phyloP scores from a whole-genome alignment of 2,329 filamentous ascomycete species.

The Fusarium tjaetaba region DNA sequence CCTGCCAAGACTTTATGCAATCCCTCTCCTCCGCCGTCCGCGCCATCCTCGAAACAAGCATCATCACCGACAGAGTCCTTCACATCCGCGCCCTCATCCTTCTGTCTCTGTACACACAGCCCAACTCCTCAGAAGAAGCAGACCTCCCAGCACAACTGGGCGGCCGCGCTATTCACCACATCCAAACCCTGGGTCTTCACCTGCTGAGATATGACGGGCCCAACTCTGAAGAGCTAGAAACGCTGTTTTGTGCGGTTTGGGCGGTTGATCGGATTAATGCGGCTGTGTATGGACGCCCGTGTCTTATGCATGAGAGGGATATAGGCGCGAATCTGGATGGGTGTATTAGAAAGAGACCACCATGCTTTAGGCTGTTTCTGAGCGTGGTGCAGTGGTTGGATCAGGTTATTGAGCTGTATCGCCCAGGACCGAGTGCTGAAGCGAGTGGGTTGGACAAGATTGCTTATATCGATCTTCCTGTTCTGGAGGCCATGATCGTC shows the following conservation, averaged over 20 bases:
- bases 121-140: conserved; percentile 61
- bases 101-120: conserved; percentile 69
- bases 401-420: conserved; percentile 68
- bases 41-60: conserved; percentile 61
- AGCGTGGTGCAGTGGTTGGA: conserved; percentile 65
- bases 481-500: conserved; percentile 67
- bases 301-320: conserved; percentile 69
- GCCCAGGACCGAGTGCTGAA: conserved; percentile 59
- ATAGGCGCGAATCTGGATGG: conserved; percentile 63
- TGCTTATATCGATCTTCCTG: conserved; percentile 62
- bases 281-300: conserved; percentile 68
- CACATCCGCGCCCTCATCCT: conserved; percentile 64
- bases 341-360: conserved; percentile 61
- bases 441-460: conserved; percentile 55
- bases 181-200: conserved; percentile 66
- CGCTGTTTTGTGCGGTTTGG: conserved; percentile 68
- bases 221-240: conserved; percentile 56
- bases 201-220: conserved; percentile 55
- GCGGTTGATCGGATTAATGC: conserved; percentile 69
- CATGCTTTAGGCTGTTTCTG: conserved; percentile 67
- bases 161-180: conserved; percentile 65
- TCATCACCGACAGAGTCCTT: conserved; percentile 64
- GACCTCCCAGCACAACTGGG: conserved; percentile 65
- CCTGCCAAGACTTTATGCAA: conserved; percentile 59
- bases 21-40: conserved; percentile 59